Evolutionary conservation across 768 basidiomycete genomes (phyloP).

Genomic region (Podaxis rugospora): DNA sequence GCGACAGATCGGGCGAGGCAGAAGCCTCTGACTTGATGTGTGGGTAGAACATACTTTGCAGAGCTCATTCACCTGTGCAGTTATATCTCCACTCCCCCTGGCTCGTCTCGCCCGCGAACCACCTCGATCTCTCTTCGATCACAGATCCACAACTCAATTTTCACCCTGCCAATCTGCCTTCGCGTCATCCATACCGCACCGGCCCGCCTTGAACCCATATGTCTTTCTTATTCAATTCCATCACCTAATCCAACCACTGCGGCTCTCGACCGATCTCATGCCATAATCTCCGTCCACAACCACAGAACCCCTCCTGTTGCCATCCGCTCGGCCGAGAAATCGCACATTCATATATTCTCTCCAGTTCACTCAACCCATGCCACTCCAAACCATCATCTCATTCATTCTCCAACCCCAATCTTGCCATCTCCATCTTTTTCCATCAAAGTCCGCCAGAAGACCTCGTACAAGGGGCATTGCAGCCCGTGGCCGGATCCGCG

Average conservation of each 20-base stretch:
- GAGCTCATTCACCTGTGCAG: background rate
- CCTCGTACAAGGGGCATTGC: background rate
- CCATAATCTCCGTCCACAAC: background rate
- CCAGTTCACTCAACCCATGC: no score
- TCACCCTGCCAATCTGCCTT: background rate
- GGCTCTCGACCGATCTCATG: background rate
- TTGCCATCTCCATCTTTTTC: background rate
- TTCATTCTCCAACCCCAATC: background rate
- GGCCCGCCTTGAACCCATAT: background rate
- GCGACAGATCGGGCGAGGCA: slow-evolving; percentile 39
- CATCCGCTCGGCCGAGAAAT: background rate
- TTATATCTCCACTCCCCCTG: slow-evolving; percentile 2
- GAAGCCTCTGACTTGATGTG: slow-evolving; percentile 39
- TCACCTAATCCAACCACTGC: background rate
- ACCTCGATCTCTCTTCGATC: slow-evolving; percentile 2
- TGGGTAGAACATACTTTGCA: slow-evolving; percentile 14
- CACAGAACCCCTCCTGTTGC: background rate
- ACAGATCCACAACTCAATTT: slow-evolving; percentile 9
- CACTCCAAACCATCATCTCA: background rate
- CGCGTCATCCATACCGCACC: background rate
- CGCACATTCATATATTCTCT: no score
- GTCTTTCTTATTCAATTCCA: background rate
- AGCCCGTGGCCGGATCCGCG: background rate
- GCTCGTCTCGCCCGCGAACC: slow-evolving; percentile 9
- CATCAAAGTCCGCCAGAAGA: background rate